Base-by-base conservation (phyloP, 192 early-diverging fungal species). In the Gigaspora rosea region DNA sequence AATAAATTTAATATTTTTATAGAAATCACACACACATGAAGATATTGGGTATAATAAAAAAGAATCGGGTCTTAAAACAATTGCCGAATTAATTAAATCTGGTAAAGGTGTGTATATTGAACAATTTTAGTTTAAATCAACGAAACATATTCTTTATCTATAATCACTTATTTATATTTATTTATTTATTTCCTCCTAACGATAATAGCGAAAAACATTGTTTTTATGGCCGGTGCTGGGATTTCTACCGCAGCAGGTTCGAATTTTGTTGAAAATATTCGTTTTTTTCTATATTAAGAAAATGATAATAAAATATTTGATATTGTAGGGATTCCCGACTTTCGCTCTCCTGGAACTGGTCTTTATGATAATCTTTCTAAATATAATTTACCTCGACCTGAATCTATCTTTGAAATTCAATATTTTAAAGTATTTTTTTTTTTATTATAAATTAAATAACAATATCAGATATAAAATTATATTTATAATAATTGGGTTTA, bases 141-240 rank as follows among this genome's bases (percentile, higher is more conserved):
- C 27, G 27, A 27, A n/a, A 27, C 27, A 27, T 27, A 27, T 27
- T 27, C 27, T 27, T 27, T 27, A 27, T 27, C 27, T 27, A 27
- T 27, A 27, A 27, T 27, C 27, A 27, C 27, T 27, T 27, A 27
- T 27, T 27, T 27, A 27, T 27, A 27, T 27, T 27, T 27, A 27
- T 27, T 27, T 27, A 27, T 27, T 27, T 0, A 0, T 27, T 27
- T 27, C 1, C 1, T 27, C 27, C 27, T 27, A 27, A 27, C 27
- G 27, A 0, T 27, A n/a, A 49, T 62, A 90, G 88, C 81, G 22
- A 90, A 83, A 61, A 85, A 85, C 46, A 92, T 98, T 36, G 85
- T 98, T 62, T 91, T 97, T 61, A 93, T 97, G 93, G 89, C 90
- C 16, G 96, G 96, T n/a, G 96, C 96, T 8, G 96, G 96, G 8